Percentiles rank a stretch among this genome's conserved stretches.
These are phyloP conservation scores for Mortierella sp. DNA, from an alignment of 371 early-diverging fungal species.

Conservation along the genomic window DNA sequence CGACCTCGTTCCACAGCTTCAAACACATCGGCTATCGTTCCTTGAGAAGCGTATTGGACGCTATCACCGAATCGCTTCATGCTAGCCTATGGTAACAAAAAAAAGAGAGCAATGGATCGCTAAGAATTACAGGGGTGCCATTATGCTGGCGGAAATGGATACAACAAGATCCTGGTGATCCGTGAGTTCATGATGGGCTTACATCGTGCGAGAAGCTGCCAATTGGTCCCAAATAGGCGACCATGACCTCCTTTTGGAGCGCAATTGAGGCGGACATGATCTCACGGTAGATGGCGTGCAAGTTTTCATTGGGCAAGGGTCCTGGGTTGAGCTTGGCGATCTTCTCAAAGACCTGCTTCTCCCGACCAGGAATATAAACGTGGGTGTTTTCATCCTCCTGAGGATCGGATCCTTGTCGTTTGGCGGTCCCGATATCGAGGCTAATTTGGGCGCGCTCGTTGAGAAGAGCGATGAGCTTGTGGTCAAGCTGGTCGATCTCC, in stretches of 20 bases:
- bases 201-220: slow-evolving; percentile 94
- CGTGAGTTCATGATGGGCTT: slow-evolving; percentile 6
- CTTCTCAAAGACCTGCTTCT: slow-evolving; percentile 73
- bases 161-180: too few species aligned
- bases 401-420: slow-evolving; percentile 56
- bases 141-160: too few species aligned
- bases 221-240: slow-evolving; percentile 92
- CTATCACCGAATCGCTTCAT: slow-evolving; percentile 82
- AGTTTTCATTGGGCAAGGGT: slow-evolving; percentile 78
- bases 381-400: slow-evolving; percentile 59
- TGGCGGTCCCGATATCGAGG: slow-evolving; percentile 84
- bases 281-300: slow-evolving; percentile 89
- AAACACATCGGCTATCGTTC: slow-evolving; percentile 82
- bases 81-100: slow-evolving; percentile 65
- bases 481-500: slow-evolving; percentile 84
- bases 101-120: not conserved
- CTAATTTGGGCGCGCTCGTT: slow-evolving; percentile 92
- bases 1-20: slow-evolving; percentile 81
- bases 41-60: slow-evolving; percentile 76
- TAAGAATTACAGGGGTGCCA: not conserved
- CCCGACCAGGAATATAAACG: slow-evolving; percentile 75
- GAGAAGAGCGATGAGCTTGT: slow-evolving; percentile 77
- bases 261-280: slow-evolving; percentile 93
- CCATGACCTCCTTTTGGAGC: slow-evolving; percentile 80
- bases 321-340: slow-evolving; percentile 79